phyloP scores from a whole-genome alignment of 805 yeast species.

The Diddensiella santjacobensis region DNA sequence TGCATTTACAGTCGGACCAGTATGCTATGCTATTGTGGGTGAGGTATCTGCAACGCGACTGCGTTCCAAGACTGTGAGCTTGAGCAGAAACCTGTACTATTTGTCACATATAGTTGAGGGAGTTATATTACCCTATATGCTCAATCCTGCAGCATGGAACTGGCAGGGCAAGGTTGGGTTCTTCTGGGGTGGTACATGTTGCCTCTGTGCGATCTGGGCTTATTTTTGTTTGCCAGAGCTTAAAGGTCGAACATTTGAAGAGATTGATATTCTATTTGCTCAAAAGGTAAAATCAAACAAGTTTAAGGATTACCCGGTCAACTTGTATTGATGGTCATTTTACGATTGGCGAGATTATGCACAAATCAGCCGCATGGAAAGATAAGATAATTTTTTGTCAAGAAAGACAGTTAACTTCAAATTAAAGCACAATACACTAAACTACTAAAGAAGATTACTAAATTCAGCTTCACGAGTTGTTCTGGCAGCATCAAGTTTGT shows the following conservation, averaged over 20 bases:
- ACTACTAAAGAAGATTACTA: background rate
- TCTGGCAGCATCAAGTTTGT: background rate
- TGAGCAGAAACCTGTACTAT: slow-evolving; percentile 35
- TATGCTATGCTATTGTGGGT: slow-evolving; percentile 38
- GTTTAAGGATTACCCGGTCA: slow-evolving; percentile 12
- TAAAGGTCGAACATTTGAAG: slow-evolving; percentile 52
- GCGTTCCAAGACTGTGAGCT: slow-evolving; percentile 40
- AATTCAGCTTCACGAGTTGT: background rate
- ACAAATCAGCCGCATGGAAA: too few species aligned
- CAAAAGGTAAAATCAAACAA: slow-evolving; percentile 28
- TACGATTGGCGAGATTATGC: too few species aligned
- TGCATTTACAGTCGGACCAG: slow-evolving; percentile 43
- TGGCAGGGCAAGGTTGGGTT: slow-evolving; percentile 47
- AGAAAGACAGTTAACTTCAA: background rate
- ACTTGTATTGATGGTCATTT: too few species aligned
- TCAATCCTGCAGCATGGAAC: slow-evolving; percentile 44
- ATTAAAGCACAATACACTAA: background rate
- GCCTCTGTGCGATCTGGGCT: slow-evolving; percentile 39
- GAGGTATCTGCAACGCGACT: slow-evolving; percentile 41
- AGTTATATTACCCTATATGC: slow-evolving; percentile 41
- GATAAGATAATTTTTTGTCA: too few species aligned
- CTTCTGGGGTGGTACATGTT: slow-evolving; percentile 40
- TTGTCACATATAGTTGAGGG: slow-evolving; percentile 17
- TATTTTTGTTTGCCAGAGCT: slow-evolving; percentile 59
- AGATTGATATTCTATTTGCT: slow-evolving; percentile 51